Percentiles rank a stretch among this genome's conserved stretches.
Conservation (phyloP, 1,284 basidiomycete species). For the Trichosporon ovoides region DNA sequence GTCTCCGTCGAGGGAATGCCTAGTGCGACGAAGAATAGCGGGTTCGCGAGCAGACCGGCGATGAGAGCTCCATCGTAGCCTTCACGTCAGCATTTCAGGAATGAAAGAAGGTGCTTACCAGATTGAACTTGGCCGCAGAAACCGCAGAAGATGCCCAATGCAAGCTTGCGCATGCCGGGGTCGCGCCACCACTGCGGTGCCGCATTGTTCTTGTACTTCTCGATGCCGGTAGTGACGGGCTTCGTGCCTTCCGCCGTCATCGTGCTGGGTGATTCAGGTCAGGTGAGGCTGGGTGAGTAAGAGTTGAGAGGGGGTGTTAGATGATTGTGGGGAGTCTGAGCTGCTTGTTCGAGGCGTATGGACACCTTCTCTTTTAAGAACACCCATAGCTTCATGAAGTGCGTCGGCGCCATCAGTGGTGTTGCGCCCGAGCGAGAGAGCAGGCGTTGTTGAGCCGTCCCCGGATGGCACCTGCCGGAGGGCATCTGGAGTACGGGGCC, state of each 20-base stretch:
- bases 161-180: conserved; percentile 15
- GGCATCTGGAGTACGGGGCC: too few relatives aligned
- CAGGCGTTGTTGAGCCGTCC: too few relatives aligned
- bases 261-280: too few relatives aligned
- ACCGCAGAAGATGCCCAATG: conserved; percentile 11
- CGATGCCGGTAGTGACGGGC: background rate
- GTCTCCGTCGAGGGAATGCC: conserved; percentile 11
- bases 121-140: conserved; percentile 8
- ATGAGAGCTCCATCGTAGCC: conserved; percentile 22
- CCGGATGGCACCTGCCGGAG: too few relatives aligned
- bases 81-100: background rate
- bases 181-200: conserved; percentile 17
- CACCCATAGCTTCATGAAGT: too few relatives aligned
- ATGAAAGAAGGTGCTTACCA: conserved; percentile 8
- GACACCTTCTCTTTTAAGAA: too few relatives aligned
- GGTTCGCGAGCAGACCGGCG: conserved; percentile 14
- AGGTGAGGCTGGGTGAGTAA: too few relatives aligned
- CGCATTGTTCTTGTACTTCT: conserved; percentile 16
- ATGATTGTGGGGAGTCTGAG: background rate
- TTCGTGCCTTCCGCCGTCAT: background rate
- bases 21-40: conserved; percentile 2
- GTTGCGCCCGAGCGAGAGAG: too few relatives aligned
- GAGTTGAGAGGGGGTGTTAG: background rate
- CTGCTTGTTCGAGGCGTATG: too few relatives aligned
- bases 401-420: too few relatives aligned